These are phyloP conservation scores for Talaromyces sp. DNA, from an alignment of 2,329 filamentous ascomycete species.

Conservation along the genomic window DNA sequence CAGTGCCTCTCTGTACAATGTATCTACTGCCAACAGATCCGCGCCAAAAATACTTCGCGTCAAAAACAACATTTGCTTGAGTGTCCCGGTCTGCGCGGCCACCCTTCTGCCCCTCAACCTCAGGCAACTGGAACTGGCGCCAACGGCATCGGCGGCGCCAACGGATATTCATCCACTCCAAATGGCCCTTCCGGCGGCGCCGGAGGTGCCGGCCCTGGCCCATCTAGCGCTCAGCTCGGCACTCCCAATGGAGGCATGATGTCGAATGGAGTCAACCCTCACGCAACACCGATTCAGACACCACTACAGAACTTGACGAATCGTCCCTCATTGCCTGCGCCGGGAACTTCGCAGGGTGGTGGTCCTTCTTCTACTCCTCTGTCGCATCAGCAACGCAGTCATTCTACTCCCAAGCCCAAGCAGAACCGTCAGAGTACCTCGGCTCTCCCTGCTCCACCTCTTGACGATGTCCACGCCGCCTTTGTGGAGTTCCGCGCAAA, in stretches of 20 bases:
- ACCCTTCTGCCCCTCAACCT: conserved; percentile 45
- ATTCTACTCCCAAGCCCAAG: conserved; percentile 23
- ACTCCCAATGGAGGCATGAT: conserved; percentile 45
- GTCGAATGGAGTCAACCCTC: conserved; percentile 45
- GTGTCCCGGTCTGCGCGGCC: conserved; percentile 50
- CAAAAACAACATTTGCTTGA: conserved; percentile 54
- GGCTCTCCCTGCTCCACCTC: conserved; percentile 47
- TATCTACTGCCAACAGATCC: conserved; percentile 54
- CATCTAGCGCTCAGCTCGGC: conserved; percentile 37
- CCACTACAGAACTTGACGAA: conserved; percentile 42
- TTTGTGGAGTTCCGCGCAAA: conserved; percentile 51
- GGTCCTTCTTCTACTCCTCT: conserved; percentile 33
- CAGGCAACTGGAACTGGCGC: conserved; percentile 39
- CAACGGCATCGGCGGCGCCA: conserved; percentile 42
- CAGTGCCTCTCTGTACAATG: conserved; percentile 55
- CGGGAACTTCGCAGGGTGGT: conserved; percentile 33
- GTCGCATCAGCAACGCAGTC: conserved; percentile 32
- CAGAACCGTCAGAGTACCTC: conserved; percentile 38
- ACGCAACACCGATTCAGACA: conserved; percentile 43
- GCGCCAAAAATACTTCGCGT: conserved; percentile 54
- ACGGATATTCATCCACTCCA: conserved; percentile 46
- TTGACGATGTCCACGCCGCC: conserved; percentile 51
- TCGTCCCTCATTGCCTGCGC: conserved; percentile 42
- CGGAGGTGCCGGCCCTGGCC: conserved; percentile 33
- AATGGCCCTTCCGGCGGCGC: conserved; percentile 37